These are phyloP conservation scores for Craspedostauros australis DNA, from an alignment of 108 stramenopile species.

Conservation along the genomic window DNA sequence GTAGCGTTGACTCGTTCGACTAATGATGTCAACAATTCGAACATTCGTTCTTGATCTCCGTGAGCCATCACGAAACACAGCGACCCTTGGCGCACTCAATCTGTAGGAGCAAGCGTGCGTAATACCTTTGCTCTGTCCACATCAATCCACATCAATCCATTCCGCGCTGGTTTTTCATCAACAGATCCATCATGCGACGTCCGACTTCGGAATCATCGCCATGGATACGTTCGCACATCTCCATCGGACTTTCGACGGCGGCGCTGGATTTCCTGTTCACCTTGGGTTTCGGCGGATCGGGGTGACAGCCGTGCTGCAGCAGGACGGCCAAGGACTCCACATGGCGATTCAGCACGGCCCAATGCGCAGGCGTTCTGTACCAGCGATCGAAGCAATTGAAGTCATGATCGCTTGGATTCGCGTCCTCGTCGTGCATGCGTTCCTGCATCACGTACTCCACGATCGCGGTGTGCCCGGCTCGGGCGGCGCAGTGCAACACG, in stretches of 20 bases:
- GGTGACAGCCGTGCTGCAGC: slow-evolving; percentile 54
- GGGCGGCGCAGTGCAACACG: slow-evolving; percentile 66
- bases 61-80: too few relatives aligned
- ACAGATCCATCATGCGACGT: too few relatives aligned
- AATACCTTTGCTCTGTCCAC: too few relatives aligned
- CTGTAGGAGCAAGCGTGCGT: too few relatives aligned
- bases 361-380: slow-evolving; percentile 78
- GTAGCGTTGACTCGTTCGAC: too few relatives aligned
- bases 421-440: slow-evolving; percentile 20
- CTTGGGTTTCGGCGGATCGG: slow-evolving; percentile 48
- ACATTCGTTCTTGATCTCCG: too few relatives aligned
- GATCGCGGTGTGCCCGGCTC: slow-evolving; percentile 52
- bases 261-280: slow-evolving; percentile 43
- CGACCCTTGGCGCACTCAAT: too few relatives aligned
- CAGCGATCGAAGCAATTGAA: slow-evolving; percentile 53
- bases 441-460: slow-evolving; percentile 39
- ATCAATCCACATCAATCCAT: too few relatives aligned
- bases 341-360: slow-evolving; percentile 76
- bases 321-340: slow-evolving; percentile 46
- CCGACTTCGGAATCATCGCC: too few relatives aligned
- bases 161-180: too few relatives aligned
- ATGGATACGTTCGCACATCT: slow-evolving; percentile 66
- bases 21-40: too few relatives aligned
- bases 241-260: slow-evolving; percentile 59
- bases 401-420: not conserved